Percentiles rank a stretch among this genome's conserved stretches.
Evolutionary conservation across 2,329 filamentous ascomycete genomes (phyloP).

Genomic region (Colletotrichum noveboracense): DNA sequence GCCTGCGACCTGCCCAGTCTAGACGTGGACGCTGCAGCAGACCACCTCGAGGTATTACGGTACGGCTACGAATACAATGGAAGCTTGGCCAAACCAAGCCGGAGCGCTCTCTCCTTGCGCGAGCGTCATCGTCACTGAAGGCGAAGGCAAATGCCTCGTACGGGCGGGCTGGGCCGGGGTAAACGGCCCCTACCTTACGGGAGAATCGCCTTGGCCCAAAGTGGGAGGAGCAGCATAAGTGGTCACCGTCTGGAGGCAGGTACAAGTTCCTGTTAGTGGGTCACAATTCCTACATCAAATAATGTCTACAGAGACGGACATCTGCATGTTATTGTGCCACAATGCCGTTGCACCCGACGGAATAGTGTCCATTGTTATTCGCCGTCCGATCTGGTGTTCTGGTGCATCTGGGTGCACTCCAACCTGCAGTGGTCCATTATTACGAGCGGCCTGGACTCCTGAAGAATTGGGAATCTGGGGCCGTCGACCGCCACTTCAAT

Average conservation of each 20-base stretch:
- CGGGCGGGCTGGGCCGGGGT: not conserved
- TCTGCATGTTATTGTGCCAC: not conserved
- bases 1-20: not conserved
- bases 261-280: not conserved
- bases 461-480: slow-evolving; percentile 7
- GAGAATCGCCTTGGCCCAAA: not conserved
- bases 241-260: not conserved
- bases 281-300: not conserved
- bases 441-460: slow-evolving; percentile 13
- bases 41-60: not conserved
- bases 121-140: slow-evolving; percentile 17
- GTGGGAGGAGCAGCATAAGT: not conserved
- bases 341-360: not conserved
- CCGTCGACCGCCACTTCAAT: not conserved
- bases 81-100: slow-evolving; percentile 1
- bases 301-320: not conserved
- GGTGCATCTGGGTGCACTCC: not conserved
- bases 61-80: not conserved
- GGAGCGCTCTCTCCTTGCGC: not conserved
- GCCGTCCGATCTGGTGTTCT: not conserved
- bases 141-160: slow-evolving; percentile 6
- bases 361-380: not conserved
- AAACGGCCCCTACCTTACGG: not conserved
- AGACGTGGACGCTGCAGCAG: not conserved
- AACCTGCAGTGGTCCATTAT: not conserved